phyloP scores from a whole-genome alignment of 805 yeast species.

The Ogataea trehaloabstinens region DNA sequence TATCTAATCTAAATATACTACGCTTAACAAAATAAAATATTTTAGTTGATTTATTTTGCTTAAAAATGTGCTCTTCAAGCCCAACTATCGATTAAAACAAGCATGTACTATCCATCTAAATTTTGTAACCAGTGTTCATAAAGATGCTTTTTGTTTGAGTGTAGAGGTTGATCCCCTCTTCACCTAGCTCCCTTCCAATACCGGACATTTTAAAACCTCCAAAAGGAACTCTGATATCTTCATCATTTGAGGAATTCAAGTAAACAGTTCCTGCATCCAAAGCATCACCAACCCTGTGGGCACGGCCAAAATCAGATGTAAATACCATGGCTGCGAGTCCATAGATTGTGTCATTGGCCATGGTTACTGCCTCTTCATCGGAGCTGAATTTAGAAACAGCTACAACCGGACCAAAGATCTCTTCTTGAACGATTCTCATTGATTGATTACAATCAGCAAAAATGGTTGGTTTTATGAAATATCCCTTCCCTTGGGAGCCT shows the following conservation, averaged over 20 bases:
- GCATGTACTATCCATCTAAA: too few relatives aligned
- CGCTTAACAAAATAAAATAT: too few relatives aligned
- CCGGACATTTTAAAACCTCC: conserved; percentile 83
- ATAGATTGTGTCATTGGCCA: conserved; percentile 71
- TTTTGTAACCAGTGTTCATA: conserved; percentile 44
- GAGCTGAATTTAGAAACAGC: conserved; percentile 61
- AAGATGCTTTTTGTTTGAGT: conserved; percentile 73
- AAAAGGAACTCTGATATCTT: conserved; percentile 66
- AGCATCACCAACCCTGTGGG: conserved; percentile 46
- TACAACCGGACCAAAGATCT: conserved; percentile 87
- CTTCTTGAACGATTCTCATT: conserved; percentile 71
- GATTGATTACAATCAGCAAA: conserved; percentile 66
- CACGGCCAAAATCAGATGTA: conserved; percentile 62
- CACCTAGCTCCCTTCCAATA: conserved; percentile 78
- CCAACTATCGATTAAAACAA: too few relatives aligned
- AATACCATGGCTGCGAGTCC: conserved; percentile 85
- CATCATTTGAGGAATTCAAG: conserved; percentile 67
- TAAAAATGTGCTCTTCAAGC: too few relatives aligned
- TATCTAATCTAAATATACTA: background rate
- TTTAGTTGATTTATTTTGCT: too few relatives aligned
- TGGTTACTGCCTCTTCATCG: conserved; percentile 64
- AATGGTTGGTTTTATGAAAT: conserved; percentile 70
- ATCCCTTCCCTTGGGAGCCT: conserved; percentile 51
- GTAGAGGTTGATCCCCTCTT: conserved; percentile 66
- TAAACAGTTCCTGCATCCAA: conserved; percentile 68